These are phyloP conservation scores for Colletotrichum godetiae DNA, from an alignment of 2,329 filamentous ascomycete genomes.

Conservation along the genomic window DNA sequence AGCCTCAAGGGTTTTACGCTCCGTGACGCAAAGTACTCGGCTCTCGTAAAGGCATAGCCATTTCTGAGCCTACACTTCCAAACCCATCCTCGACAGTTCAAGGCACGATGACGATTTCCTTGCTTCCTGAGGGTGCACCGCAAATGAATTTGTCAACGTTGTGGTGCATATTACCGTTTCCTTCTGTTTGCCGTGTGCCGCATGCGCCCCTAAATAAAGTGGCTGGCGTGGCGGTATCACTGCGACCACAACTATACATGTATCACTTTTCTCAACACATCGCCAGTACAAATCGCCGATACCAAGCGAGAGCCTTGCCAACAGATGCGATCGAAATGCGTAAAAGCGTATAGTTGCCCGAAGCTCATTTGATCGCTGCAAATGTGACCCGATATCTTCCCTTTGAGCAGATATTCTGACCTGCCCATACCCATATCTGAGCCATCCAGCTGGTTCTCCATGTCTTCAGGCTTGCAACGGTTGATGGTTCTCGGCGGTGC, in stretches of 20 bases:
- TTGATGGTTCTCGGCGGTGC: conserved; percentile 29
- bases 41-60: background rate
- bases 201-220: background rate
- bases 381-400: background rate
- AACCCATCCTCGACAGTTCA: background rate
- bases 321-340: background rate
- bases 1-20: too few relatives aligned
- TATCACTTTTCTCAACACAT: background rate
- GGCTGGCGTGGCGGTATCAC: background rate
- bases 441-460: conserved; percentile 12
- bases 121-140: background rate
- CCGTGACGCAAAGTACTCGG: background rate
- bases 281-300: background rate
- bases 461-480: conserved; percentile 24
- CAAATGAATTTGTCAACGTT: background rate
- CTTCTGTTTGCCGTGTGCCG: background rate
- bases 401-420: background rate
- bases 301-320: background rate
- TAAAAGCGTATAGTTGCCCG: background rate
- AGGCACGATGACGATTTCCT: background rate
- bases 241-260: background rate
- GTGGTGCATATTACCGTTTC: background rate
- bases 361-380: background rate
- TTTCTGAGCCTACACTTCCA: background rate
- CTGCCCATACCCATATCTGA: background rate